Conservation (phyloP, 208 protist genomes). For the Leishmania mexicana region DNA sequence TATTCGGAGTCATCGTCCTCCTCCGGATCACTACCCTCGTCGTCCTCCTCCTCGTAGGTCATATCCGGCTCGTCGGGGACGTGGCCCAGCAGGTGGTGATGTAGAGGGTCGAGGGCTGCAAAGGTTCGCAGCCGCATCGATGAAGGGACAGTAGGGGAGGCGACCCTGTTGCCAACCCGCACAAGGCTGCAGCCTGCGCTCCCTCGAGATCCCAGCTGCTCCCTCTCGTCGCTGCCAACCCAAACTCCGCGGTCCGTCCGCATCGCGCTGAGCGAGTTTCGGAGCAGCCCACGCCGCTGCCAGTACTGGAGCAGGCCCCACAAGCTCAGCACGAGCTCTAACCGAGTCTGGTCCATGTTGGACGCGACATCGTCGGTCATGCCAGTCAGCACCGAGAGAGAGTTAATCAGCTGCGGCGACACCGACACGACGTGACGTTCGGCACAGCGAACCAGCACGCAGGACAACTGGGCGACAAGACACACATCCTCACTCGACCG, state of each 20-base stretch:
- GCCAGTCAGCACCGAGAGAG: constrained; percentile 25
- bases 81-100: constrained; percentile 9
- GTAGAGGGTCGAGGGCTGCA: constrained; percentile 14
- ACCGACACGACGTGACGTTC: constrained; percentile 29
- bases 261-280: constrained; percentile 2
- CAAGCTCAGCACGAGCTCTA: constrained; percentile 38
- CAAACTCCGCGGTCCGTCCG: neutral
- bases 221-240: neutral
- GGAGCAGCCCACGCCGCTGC: constrained; percentile 26
- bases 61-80: constrained; percentile 5
- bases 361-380: constrained; percentile 33
- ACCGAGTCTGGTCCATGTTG: constrained; percentile 19
- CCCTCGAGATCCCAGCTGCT: neutral
- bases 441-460: constrained; percentile 58
- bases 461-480: constrained; percentile 50
- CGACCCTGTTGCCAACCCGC: constrained; percentile 1
- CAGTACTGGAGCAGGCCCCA: constrained; percentile 32
- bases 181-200: constrained; percentile 5
- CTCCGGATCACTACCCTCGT: constrained; percentile 19
- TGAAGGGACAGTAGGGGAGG: constrained; percentile 4
- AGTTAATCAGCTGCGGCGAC: constrained; percentile 21
- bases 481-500: constrained; percentile 23
- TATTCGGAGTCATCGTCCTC: constrained; percentile 24
- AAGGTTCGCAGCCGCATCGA: constrained; percentile 24
- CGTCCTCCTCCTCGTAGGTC: constrained; percentile 31